These are phyloP conservation scores for Yarrowia keelungensis DNA, from an alignment of 805 yeast genomes.

Conservation along the genomic window DNA sequence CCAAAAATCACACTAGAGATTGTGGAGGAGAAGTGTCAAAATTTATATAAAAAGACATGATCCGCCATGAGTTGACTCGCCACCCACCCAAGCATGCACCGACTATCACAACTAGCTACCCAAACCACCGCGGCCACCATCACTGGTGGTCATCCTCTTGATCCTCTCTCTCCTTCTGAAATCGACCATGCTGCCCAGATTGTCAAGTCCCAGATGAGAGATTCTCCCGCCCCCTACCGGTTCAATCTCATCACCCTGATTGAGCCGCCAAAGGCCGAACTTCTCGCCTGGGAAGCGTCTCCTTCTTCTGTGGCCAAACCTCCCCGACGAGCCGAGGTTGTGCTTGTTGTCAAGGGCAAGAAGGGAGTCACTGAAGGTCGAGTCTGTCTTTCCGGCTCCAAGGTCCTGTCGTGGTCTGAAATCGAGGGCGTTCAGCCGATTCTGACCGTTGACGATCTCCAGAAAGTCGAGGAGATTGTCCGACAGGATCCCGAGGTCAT, in stretches of 20 bases:
- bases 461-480: conserved; percentile 66
- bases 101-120: conserved; percentile 14
- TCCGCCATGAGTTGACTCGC: not conserved
- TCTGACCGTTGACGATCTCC: conserved; percentile 72
- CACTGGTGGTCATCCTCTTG: conserved; percentile 25
- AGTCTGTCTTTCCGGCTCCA: conserved; percentile 61
- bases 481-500: conserved; percentile 75
- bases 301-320: conserved; percentile 50
- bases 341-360: conserved; percentile 63
- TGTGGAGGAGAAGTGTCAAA: not conserved
- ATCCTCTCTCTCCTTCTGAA: conserved; percentile 19
- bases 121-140: conserved; percentile 18
- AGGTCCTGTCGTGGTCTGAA: conserved; percentile 57
- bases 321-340: conserved; percentile 71
- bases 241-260: conserved; percentile 29
- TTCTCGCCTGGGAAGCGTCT: conserved; percentile 16
- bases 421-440: conserved; percentile 75
- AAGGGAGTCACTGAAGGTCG: conserved; percentile 75
- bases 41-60: not conserved
- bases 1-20: not conserved
- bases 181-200: conserved; percentile 22
- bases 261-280: conserved; percentile 23
- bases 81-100: not conserved
- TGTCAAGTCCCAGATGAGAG: conserved; percentile 20
- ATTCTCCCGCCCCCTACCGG: not conserved